Conservation (phyloP, 1,139 yeast species). For the Lodderomyces elongisporus region DNA sequence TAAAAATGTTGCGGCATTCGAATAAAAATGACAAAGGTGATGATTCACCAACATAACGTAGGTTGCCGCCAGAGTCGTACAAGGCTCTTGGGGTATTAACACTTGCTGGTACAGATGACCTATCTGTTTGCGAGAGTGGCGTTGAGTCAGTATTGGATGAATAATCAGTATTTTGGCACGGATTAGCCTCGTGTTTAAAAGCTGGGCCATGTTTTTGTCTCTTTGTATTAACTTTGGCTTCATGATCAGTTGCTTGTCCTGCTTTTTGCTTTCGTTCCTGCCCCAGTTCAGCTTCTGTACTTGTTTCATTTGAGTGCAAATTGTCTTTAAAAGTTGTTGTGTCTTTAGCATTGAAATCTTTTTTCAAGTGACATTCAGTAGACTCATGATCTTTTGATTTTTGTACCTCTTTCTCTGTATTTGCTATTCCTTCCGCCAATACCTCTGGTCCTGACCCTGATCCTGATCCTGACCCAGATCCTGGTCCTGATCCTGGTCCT, state of each 20-base stretch:
- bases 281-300: neutral
- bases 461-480: neutral
- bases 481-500: neutral
- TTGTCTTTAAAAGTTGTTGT: neutral
- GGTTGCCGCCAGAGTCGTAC: constrained; percentile 15
- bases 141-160: neutral
- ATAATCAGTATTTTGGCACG: neutral
- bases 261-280: neutral
- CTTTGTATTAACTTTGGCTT: neutral
- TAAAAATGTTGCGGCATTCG: constrained; percentile 20
- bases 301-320: neutral
- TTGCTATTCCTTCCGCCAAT: neutral
- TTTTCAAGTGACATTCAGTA: neutral
- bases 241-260: neutral
- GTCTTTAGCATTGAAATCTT: neutral
- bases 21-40: constrained; percentile 21
- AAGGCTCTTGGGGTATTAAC: constrained; percentile 6
- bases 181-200: neutral
- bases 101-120: neutral
- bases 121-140: neutral
- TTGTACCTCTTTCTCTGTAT: neutral
- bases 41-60: constrained; percentile 22
- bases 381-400: neutral
- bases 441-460: neutral
- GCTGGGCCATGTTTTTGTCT: neutral